Base-by-base conservation (phyloP, 495 filamentous ascomycete genomes). In the Cercophora sp. region DNA sequence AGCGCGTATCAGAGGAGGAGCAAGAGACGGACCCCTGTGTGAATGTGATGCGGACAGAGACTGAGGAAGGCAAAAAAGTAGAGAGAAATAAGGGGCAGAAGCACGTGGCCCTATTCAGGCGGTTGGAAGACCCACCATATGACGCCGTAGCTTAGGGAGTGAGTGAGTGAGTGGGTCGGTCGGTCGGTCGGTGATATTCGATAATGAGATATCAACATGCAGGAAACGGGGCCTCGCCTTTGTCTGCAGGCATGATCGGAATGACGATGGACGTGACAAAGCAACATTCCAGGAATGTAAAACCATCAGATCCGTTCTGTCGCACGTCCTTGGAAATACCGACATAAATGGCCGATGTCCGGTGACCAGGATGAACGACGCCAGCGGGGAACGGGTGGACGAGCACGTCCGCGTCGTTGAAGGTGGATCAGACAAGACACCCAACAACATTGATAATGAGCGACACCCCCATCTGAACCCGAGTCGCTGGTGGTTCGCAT, bases 41-140 rank as follows among this genome's bases (percentile, higher is more conserved):
- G 13, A 67, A 67, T 51, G 77, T 91, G 31, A 96, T 98, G 90
- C 81, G 68, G 67, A 81, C 70, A 29, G 89, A 88, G 69, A 98
- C 93, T 2, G 93, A 98, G 69, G 93, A 98, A 75, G 89, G 92
- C 42, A 96, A 96, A 77, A 98, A 98, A 73, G 93, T 98, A 5
- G 82, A 85, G 55, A 82, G 93, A 66, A 93, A 96, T 71, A 81
- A 85, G 36, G 93, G 94, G 0, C 77, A 76, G 54, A 97, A 96
- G 71, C 91, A 85, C 66, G 85, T 96, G 32, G 89, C 88, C 39
- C 81, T 91, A 22, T 98, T 89, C 68, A 77, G 85, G 63, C 80
- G 93, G 56, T 71, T 85, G 64, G 84, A 83, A 61, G 87, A 96
- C 75, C 91, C 89, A 3, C 78, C n/a, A n/a, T n/a, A n/a, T n/a